Percentiles rank a stretch among this genome's conserved stretches.
These are phyloP conservation scores for Quercus rubra DNA, from an alignment of 306 rosid species.

Conservation along the genomic window DNA sequence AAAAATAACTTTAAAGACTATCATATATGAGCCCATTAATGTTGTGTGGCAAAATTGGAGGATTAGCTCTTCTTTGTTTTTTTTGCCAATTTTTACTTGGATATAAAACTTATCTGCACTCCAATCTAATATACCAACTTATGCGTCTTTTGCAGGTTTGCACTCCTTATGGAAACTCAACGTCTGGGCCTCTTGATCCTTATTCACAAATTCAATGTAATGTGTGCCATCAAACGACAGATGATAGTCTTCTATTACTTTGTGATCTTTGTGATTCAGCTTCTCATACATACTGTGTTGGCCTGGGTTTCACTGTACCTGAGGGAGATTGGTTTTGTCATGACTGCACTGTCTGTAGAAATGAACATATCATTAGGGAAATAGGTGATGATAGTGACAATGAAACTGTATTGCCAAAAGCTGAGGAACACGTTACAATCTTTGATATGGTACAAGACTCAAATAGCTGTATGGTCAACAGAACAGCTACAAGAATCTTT, in stretches of 20 bases:
- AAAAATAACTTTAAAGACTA: not conserved
- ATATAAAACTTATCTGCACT: not conserved
- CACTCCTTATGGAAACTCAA: constrained; percentile 35
- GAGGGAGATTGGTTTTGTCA: constrained; percentile 91
- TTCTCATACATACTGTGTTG: constrained; percentile 79
- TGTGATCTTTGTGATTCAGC: constrained; percentile 74
- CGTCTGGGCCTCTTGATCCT: constrained; percentile 38
- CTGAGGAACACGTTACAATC: constrained; percentile 14
- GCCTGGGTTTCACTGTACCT: constrained; percentile 65
- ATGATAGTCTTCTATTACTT: constrained; percentile 57
- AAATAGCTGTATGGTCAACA: constrained; percentile 5
- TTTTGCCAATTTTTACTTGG: not conserved
- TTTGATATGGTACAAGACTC: constrained; percentile 35
- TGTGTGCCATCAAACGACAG: constrained; percentile 40
- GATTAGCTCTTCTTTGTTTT: not conserved
- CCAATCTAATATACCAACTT: not conserved
- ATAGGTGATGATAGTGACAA: constrained; percentile 4
- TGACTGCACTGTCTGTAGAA: constrained; percentile 47
- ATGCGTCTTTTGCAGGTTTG: constrained; percentile 32
- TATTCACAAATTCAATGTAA: constrained; percentile 43
- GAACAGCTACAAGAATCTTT: constrained; percentile 19
- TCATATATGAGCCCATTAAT: not conserved
- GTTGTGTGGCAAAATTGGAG: not conserved
- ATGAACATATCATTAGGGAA: constrained; percentile 20
- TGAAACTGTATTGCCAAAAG: constrained; percentile 11